phyloP scores from a whole-genome alignment of 73 alveolate genomes.

The Breviolum minutum region DNA sequence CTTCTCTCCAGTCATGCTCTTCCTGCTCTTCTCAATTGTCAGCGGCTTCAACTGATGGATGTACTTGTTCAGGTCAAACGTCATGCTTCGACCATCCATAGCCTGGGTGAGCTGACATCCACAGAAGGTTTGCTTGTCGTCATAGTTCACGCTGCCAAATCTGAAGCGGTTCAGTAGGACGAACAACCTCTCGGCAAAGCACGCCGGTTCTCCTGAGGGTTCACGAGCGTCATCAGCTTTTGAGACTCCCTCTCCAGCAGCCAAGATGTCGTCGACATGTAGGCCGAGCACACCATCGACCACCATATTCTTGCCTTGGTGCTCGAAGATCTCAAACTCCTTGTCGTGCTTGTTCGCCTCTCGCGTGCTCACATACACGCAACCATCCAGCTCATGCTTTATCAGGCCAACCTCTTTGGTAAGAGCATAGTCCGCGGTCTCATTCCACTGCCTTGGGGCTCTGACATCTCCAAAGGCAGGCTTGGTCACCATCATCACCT shows the following conservation, averaged over 20 bases:
- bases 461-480: not conserved
- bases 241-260: not conserved
- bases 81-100: not conserved
- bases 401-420: not conserved
- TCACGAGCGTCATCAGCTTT: not conserved
- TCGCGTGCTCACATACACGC: not conserved
- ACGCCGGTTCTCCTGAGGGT: not conserved
- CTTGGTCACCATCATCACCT: not conserved
- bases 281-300: not conserved
- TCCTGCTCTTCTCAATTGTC: not conserved
- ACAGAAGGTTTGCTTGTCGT: not conserved
- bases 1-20: not conserved
- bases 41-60: not conserved
- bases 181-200: not conserved
- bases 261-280: too few species aligned
- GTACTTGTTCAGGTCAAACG: not conserved
- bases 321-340: not conserved
- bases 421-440: not conserved
- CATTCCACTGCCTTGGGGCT: too few species aligned
- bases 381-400: not conserved
- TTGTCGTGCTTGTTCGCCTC: not conserved
- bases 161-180: not conserved
- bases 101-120: not conserved
- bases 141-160: not conserved
- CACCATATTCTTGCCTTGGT: not conserved